These are phyloP conservation scores for Pontederia paniculata DNA, from an alignment of 176 grass and related monocot species.

Conservation along the genomic window DNA sequence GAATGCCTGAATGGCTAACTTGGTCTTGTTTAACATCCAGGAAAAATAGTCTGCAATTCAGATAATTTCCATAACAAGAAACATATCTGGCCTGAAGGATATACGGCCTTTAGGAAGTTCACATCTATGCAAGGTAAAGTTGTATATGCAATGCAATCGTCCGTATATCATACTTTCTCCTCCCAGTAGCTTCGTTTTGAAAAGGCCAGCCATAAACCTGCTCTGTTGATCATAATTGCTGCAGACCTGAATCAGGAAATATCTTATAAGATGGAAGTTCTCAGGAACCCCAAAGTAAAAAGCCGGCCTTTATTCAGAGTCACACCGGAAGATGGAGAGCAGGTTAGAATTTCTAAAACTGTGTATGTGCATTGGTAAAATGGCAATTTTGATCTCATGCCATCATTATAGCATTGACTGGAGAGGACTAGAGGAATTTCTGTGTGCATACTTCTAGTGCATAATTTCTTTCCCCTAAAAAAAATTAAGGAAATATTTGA, in stretches of 20 bases:
- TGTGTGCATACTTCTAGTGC: too few relatives aligned
- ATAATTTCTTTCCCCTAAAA: too few relatives aligned
- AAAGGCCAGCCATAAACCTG: slow-evolving; percentile 3
- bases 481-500: too few relatives aligned
- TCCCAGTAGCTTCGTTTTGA: slow-evolving; percentile 1
- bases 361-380: neutral
- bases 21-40: slow-evolving; percentile 30
- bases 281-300: slow-evolving; percentile 84
- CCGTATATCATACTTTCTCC: neutral
- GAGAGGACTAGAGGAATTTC: too few relatives aligned
- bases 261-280: slow-evolving; percentile 92
- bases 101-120: slow-evolving; percentile 87
- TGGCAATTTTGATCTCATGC: too few relatives aligned
- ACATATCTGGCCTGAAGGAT: slow-evolving; percentile 94
- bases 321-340: slow-evolving; percentile 58
- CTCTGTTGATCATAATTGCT: slow-evolving; percentile 15
- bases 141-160: slow-evolving; percentile 2
- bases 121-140: slow-evolving; percentile 65
- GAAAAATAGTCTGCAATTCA: slow-evolving; percentile 80
- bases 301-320: slow-evolving; percentile 73
- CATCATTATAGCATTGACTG: too few relatives aligned
- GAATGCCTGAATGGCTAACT: slow-evolving; percentile 3
- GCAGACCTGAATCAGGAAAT: slow-evolving; percentile 62
- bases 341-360: slow-evolving; percentile 30
- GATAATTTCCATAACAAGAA: slow-evolving; percentile 96